phyloP scores from a whole-genome alignment of 495 filamentous ascomycete genomes.

The Aspergillus indologenus region DNA sequence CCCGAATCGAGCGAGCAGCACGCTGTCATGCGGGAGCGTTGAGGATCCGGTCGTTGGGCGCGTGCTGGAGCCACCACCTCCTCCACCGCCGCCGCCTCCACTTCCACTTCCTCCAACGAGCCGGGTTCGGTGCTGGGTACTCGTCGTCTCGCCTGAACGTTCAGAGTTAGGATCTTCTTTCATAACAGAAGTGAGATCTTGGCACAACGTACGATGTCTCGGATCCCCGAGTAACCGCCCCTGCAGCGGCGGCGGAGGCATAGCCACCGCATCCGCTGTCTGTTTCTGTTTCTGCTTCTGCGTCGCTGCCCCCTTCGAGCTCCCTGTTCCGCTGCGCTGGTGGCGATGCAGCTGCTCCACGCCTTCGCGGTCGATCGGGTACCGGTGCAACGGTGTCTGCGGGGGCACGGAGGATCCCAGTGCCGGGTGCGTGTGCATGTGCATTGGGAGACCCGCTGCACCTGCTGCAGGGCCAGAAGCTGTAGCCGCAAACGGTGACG shows the following conservation, averaged over 20 bases:
- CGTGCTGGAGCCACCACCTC: background rate
- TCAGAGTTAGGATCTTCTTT: no score
- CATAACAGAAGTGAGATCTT: no score
- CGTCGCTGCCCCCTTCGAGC: constrained; percentile 26
- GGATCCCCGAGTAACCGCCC: constrained; percentile 17
- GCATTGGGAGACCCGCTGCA: no score
- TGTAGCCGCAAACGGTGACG: no score
- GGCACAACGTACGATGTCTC: constrained; percentile 27
- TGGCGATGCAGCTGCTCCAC: constrained; percentile 45
- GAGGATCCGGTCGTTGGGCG: constrained; percentile 20
- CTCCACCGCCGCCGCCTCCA: no score
- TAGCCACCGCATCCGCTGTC: constrained; percentile 15
- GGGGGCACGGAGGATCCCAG: constrained; percentile 18
- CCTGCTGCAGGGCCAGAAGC: no score
- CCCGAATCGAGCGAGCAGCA: constrained; percentile 19
- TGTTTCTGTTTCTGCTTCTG: constrained; percentile 4
- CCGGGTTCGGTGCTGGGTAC: constrained; percentile 25
- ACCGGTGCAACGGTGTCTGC: constrained; percentile 26
- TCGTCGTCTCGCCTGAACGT: no score
- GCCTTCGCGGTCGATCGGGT: constrained; percentile 34
- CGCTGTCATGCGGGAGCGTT: constrained; percentile 16
- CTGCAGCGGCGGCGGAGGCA: constrained; percentile 26
- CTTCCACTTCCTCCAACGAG: constrained; percentile 2
- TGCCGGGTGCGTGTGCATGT: background rate
- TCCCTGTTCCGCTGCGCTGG: constrained; percentile 49